Conservation (phyloP, 208 protist species). For the Leishmania arabica region DNA sequence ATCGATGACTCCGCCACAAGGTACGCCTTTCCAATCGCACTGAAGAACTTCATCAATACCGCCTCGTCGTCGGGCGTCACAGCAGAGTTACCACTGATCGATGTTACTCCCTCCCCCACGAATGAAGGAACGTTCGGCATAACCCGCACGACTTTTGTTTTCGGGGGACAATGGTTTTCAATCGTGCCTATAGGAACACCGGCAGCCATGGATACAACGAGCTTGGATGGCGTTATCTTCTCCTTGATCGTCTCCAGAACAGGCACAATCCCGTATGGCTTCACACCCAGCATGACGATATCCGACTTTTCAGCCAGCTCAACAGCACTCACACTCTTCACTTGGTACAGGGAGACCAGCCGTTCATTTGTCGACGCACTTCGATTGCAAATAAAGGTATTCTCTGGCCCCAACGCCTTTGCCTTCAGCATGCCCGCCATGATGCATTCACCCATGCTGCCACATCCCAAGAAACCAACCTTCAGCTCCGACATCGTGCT, state of each 20-base stretch:
- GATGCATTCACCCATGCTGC: slow-evolving; percentile 94
- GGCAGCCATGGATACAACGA: slow-evolving; percentile 95
- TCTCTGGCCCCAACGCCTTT: slow-evolving; percentile 33
- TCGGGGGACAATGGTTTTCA: slow-evolving; percentile 47
- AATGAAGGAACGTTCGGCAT: slow-evolving; percentile 96
- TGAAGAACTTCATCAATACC: slow-evolving; percentile 61
- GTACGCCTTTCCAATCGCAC: slow-evolving; percentile 66
- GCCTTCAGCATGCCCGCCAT: slow-evolving; percentile 66
- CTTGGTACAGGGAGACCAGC: slow-evolving; percentile 52
- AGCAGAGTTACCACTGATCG: slow-evolving; percentile 50
- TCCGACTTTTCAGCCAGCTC: slow-evolving; percentile 71
- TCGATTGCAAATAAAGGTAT: slow-evolving; percentile 77
- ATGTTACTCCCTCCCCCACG: slow-evolving; percentile 80
- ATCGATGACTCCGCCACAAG: slow-evolving; percentile 75
- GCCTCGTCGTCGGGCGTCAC: slow-evolving; percentile 48
- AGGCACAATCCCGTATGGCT: slow-evolving; percentile 82
- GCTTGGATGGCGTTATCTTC: slow-evolving; percentile 34
- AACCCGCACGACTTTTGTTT: slow-evolving; percentile 85
- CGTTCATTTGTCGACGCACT: slow-evolving; percentile 43
- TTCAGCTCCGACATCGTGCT: slow-evolving; percentile 13
- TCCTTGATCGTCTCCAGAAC: slow-evolving; percentile 65
- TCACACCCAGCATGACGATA: slow-evolving; percentile 93
- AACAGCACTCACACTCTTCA: slow-evolving; percentile 38
- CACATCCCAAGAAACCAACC: slow-evolving; percentile 94
- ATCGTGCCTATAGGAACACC: slow-evolving; percentile 85